Percentiles rank a stretch among this genome's conserved stretches.
These are phyloP conservation scores for Vigna mungo DNA, from an alignment of 306 rosid genomes.

Conservation along the genomic window DNA sequence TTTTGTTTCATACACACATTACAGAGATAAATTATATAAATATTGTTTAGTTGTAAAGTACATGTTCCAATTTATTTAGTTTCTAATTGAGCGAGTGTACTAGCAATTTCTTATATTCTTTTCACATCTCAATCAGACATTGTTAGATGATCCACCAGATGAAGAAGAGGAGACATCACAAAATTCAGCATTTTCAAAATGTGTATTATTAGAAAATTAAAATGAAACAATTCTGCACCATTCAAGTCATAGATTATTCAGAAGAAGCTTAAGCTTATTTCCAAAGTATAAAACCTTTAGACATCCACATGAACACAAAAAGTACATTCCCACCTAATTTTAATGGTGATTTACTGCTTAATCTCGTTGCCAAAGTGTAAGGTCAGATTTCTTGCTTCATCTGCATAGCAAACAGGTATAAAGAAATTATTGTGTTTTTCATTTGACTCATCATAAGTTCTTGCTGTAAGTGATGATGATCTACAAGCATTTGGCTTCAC, in stretches of 20 bases:
- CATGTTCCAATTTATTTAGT: too few species aligned
- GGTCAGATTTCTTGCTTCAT: constrained; percentile 46
- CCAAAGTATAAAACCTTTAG: background rate
- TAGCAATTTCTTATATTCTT: too few species aligned
- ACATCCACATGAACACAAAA: background rate
- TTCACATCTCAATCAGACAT: too few species aligned
- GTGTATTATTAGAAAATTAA: background rate
- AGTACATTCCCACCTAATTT: constrained; percentile 22
- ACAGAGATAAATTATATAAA: too few species aligned
- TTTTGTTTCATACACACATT: too few species aligned
- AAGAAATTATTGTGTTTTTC: constrained; percentile 30
- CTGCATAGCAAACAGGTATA: constrained; percentile 53
- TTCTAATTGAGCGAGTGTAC: too few species aligned
- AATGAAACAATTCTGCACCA: background rate
- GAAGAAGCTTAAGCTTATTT: background rate
- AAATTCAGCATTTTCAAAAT: too few species aligned
- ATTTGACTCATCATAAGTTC: constrained; percentile 38
- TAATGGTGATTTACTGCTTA: constrained; percentile 25
- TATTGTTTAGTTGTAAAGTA: too few species aligned
- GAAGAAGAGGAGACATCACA: too few species aligned
- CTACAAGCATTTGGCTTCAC: constrained; percentile 60
- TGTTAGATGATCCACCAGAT: too few species aligned
- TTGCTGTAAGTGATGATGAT: constrained; percentile 48
- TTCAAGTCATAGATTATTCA: background rate
- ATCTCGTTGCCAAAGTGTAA: constrained; percentile 24